Evolutionary conservation across 345 rosid genomes (phyloP).

Genomic region (Citrus australasica): DNA sequence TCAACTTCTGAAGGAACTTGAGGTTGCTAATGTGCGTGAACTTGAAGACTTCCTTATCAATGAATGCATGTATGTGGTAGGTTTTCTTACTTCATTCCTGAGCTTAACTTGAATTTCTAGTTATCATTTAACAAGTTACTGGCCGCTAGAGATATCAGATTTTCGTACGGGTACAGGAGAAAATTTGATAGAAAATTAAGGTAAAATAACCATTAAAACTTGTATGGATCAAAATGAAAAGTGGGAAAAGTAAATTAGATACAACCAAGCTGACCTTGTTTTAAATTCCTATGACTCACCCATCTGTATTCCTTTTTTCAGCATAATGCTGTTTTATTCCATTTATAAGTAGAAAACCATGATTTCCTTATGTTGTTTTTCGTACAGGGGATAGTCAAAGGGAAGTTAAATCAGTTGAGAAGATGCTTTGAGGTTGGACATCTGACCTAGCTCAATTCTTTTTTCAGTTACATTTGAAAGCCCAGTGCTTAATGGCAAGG

Average conservation of each 20-base stretch:
- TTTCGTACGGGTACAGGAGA: too few relatives aligned
- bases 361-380: neutral
- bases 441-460: neutral
- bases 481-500: neutral
- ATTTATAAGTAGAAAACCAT: neutral
- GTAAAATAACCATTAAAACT: neutral
- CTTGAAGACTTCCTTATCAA: slow-evolving; percentile 50
- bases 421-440: slow-evolving; percentile 41
- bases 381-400: slow-evolving; percentile 38
- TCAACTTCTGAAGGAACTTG: slow-evolving; percentile 38
- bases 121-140: slow-evolving; percentile 4
- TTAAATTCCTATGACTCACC: neutral
- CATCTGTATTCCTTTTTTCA: neutral
- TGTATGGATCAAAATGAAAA: neutral
- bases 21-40: slow-evolving; percentile 41
- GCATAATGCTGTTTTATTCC: neutral
- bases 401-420: slow-evolving; percentile 42
- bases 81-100: slow-evolving; percentile 11
- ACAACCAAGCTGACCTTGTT: neutral
- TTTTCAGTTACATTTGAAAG: neutral
- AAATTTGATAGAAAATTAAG: neutral
- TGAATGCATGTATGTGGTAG: slow-evolving; percentile 44
- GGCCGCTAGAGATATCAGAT: neutral
- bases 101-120: neutral
- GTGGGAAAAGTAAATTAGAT: neutral